phyloP scores from a whole-genome alignment of 345 rosid species.

The Hibiscus trionum region DNA sequence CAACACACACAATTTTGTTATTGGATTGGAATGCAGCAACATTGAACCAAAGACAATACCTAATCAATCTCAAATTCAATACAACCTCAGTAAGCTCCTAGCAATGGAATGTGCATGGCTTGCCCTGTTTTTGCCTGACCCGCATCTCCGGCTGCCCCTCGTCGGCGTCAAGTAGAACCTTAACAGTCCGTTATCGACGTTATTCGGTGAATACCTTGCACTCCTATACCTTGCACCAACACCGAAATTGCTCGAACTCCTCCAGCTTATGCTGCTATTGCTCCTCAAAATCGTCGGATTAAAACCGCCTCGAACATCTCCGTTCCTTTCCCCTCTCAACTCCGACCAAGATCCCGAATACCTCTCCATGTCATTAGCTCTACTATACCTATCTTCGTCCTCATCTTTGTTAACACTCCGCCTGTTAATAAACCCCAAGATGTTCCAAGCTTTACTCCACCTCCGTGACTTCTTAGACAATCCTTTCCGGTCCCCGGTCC shows the following conservation, averaged over 20 bases:
- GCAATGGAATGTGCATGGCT: conserved; percentile 62
- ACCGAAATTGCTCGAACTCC: conserved; percentile 51
- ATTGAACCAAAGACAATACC: conserved; percentile 29
- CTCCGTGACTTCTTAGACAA: conserved; percentile 49
- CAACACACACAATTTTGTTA: conserved; percentile 22
- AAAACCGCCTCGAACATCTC: conserved; percentile 46
- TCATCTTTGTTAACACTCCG: conserved; percentile 57
- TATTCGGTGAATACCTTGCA: conserved; percentile 72
- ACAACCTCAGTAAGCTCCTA: conserved; percentile 66
- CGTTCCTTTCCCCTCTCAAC: conserved; percentile 54
- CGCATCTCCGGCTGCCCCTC: conserved; percentile 57
- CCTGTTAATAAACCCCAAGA: conserved; percentile 72
- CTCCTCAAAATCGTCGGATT: conserved; percentile 74
- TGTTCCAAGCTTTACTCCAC: conserved; percentile 86
- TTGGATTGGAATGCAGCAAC: conserved; percentile 39
- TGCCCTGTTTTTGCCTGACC: conserved; percentile 46
- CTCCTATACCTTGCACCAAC: conserved; percentile 59
- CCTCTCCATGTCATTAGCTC: conserved; percentile 56
- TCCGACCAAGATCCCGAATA: conserved; percentile 88
- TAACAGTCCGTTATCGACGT: conserved; percentile 63
- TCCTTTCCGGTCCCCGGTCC: conserved; percentile 46
- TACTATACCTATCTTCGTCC: conserved; percentile 63
- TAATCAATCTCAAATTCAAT: conserved; percentile 38
- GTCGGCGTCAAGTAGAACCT: conserved; percentile 75
- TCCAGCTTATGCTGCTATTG: conserved; percentile 92